Conservation (phyloP, 768 basidiomycete species). For the Lactarius quietus region DNA sequence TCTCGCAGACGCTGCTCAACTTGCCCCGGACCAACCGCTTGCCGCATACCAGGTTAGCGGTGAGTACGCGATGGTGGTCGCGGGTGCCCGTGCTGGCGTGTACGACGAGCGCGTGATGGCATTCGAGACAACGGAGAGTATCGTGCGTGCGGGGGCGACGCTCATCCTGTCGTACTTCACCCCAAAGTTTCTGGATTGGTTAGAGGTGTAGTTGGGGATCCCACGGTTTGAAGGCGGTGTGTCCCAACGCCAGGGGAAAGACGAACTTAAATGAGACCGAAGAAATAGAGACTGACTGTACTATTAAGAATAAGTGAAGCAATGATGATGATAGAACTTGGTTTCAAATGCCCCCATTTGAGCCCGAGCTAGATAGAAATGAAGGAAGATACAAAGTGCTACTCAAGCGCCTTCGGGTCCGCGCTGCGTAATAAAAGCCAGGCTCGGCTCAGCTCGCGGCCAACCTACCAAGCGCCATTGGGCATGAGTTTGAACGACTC, state of each 20-base stretch:
- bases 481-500: slow-evolving; percentile 7
- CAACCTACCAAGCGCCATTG: neutral
- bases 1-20: slow-evolving; percentile 78
- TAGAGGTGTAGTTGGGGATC: slow-evolving; percentile 37
- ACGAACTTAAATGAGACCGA: too few relatives aligned
- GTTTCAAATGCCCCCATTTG: too few relatives aligned
- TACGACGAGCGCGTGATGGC: slow-evolving; percentile 92
- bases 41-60: slow-evolving; percentile 98
- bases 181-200: slow-evolving; percentile 91
- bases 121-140: slow-evolving; percentile 86
- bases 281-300: too few relatives aligned
- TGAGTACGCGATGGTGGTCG: slow-evolving; percentile 96
- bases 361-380: too few relatives aligned
- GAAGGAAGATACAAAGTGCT: too few relatives aligned
- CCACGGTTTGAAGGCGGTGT: too few relatives aligned
- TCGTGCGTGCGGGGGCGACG: slow-evolving; percentile 89
- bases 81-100: slow-evolving; percentile 91
- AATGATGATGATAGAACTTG: too few relatives aligned
- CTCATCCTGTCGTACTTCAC: slow-evolving; percentile 95
- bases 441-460: neutral
- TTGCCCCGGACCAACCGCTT: slow-evolving; percentile 85
- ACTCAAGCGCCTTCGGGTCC: neutral
- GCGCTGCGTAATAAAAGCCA: neutral
- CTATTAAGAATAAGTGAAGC: too few relatives aligned
- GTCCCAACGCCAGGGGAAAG: too few relatives aligned